Percentiles rank a stretch among this genome's conserved stretches.
phyloP scores from a whole-genome alignment of 352 stramenopile species.

The Phytopythium cucurbitacearum region DNA sequence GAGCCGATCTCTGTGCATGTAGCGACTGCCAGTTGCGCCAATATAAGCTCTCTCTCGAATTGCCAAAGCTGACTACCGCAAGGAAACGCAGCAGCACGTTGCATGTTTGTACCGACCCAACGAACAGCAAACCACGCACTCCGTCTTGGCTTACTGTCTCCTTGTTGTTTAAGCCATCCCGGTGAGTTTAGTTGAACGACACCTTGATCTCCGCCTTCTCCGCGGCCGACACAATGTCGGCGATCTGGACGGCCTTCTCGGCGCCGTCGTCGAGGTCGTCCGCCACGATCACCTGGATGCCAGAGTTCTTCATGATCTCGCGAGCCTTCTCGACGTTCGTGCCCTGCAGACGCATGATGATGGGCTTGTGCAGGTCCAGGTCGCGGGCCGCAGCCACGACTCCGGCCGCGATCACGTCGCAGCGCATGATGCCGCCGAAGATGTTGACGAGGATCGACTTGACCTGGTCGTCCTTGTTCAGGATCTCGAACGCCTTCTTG shows the following conservation, averaged over 20 bases:
- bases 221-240: constrained; percentile 76
- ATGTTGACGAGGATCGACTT: constrained; percentile 99
- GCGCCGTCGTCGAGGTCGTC: constrained; percentile 95
- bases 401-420: constrained; percentile 95
- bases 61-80: no score
- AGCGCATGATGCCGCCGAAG: constrained; percentile 99
- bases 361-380: constrained; percentile 95
- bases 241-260: constrained; percentile 92
- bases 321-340: constrained; percentile 96
- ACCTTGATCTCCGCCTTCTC: constrained; percentile 70
- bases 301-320: constrained; percentile 91
- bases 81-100: no score
- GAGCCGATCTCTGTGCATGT: no score
- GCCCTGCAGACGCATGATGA: constrained; percentile 98
- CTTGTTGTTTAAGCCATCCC: no score
- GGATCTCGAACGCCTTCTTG: constrained; percentile 85
- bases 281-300: constrained; percentile 93
- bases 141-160: no score
- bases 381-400: constrained; percentile 97
- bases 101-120: no score
- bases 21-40: no score
- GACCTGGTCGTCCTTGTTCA: constrained; percentile 91
- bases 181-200: constrained; percentile 47
- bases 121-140: no score
- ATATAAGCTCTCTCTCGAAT: no score